phyloP scores from a whole-genome alignment of 164 flowering plant genomes.

The Tinospora cordifolia region DNA sequence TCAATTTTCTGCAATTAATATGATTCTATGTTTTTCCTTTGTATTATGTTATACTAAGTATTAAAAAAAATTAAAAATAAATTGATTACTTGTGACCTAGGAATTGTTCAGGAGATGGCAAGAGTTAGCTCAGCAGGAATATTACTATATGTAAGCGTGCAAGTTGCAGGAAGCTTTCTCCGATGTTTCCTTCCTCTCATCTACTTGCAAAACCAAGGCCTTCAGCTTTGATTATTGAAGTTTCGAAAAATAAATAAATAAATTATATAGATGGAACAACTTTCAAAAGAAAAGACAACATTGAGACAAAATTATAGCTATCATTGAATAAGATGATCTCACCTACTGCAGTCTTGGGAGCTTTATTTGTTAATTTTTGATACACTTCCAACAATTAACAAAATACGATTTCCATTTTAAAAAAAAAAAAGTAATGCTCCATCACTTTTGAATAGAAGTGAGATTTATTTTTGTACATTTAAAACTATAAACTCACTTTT shows the following conservation, averaged over 20 bases:
- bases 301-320: constrained; percentile 64
- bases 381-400: no score
- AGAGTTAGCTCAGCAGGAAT: constrained; percentile 76
- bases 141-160: constrained; percentile 88
- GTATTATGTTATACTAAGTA: background rate
- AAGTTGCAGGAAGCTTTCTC: constrained; percentile 74
- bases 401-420: no score
- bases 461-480: no score
- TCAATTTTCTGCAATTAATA: background rate
- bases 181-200: constrained; percentile 85
- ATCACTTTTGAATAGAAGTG: no score
- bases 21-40: background rate
- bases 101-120: constrained; percentile 80
- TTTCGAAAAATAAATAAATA: no score
- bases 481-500: no score
- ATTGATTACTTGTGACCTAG: constrained; percentile 67
- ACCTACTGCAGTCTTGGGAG: no score
- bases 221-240: constrained; percentile 86
- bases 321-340: no score
- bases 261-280: no score
- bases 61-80: background rate
- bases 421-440: no score
- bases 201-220: constrained; percentile 68
- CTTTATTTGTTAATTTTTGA: no score
- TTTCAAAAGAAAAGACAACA: constrained; percentile 85